Conservation (phyloP, 1,139 yeast species). For the Taphrina deformans region DNA sequence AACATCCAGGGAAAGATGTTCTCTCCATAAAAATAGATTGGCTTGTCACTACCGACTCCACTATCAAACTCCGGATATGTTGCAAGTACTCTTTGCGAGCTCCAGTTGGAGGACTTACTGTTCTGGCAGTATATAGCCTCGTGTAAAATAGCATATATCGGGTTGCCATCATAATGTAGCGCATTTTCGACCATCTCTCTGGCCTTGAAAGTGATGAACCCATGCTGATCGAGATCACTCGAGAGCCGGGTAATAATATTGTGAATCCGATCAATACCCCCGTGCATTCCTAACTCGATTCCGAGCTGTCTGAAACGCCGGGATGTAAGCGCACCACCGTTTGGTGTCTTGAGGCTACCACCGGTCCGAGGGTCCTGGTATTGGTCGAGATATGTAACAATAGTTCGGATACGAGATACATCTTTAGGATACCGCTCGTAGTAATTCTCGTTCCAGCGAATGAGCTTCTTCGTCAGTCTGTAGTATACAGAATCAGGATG, state of each 20-base stretch:
- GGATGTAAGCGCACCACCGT: conserved; percentile 53
- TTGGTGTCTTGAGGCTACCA: not conserved
- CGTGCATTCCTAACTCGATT: conserved; percentile 53
- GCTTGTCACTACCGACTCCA: conserved; percentile 12
- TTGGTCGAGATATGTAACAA: conserved; percentile 47
- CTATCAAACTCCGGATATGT: conserved; percentile 35
- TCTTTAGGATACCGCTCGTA: conserved; percentile 56
- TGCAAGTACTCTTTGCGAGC: conserved; percentile 52
- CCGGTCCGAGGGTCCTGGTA: conserved; percentile 41
- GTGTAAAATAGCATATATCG: conserved; percentile 57
- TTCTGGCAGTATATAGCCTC: conserved; percentile 59
- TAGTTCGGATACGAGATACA: conserved; percentile 47
- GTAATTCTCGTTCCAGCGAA: conserved; percentile 53
- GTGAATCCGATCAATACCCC: conserved; percentile 56
- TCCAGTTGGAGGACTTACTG: conserved; percentile 49
- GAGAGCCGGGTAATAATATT: conserved; percentile 49
- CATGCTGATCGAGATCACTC: conserved; percentile 48
- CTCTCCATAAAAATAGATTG: conserved; percentile 58
- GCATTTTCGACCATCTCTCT: conserved; percentile 46
- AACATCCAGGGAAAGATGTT: conserved; percentile 57
- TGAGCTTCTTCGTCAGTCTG: conserved; percentile 50
- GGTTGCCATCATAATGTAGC: conserved; percentile 55
- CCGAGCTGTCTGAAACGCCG: conserved; percentile 59
- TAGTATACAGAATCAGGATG: conserved; percentile 54
- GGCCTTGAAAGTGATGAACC: conserved; percentile 48